Base-by-base conservation (phyloP, 1,284 basidiomycete genomes). In the Cutaneotrichosporon cutaneum region DNA sequence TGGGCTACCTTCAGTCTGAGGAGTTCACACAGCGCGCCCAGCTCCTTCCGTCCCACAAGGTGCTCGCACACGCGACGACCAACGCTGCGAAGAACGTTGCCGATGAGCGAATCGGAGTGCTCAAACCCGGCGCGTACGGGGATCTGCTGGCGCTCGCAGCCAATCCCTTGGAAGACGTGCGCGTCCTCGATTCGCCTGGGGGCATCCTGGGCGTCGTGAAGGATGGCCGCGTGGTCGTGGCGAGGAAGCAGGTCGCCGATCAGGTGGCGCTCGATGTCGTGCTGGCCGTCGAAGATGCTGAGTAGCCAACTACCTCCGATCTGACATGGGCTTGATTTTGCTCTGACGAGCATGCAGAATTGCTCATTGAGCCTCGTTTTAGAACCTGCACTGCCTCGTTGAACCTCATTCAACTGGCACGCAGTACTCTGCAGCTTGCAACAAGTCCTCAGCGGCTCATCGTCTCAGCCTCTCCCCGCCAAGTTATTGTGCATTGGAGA, bases 141-240 rank as follows among this genome's bases (percentile, higher is more conserved):
- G 83, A 84, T 66, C 58, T 83, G 7, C 68, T 84, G 16, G 60
- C 84, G 10, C 71, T 84, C 55, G 70, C 81, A 51, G 70, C 70
- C 22, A 82, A 83, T 67, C 83, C 83, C 0, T 69, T 84, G 52
- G 77, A 80, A 21, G 82, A 84, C 64, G 75, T 83, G 35, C 81
- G 75, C 0, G 68, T 84, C 13, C 72, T 84, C 2, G 82, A 83
- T 65, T 77, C 48, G 73, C 82, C 53, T 70, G 53, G 61, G 39
- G 66, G 66, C 6, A 65, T 69, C 45, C 61, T 56, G 55, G 68
- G 48, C 10, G 68, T 69, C 2, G 53, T 69, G 44, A 68, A 68
- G 24, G 68, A 69, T 10, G 68, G 68, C 4, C 57, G 61, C 9
- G 60, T 69, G 7, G 68, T 69, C 8, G 63, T 69, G 2, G 63